A percentile compares a stretch with the other conserved stretches of the same genome.
Conservation (phyloP, 2,329 filamentous ascomycete species). For the Scedosporium minutisporum region DNA sequence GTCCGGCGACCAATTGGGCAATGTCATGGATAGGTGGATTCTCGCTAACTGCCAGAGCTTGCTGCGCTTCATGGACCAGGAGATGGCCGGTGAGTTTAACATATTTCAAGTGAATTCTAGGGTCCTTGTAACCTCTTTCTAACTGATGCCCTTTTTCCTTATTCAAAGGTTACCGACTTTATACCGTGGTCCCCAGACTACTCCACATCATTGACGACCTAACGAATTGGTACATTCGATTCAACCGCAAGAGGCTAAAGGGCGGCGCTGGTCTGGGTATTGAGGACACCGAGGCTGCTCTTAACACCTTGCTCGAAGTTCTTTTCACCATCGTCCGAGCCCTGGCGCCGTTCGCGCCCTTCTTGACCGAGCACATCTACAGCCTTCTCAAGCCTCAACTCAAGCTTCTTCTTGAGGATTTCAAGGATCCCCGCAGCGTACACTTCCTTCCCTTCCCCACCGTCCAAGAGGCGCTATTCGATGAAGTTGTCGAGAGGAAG, state of each 20-base stretch:
- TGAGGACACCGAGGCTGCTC: conserved; percentile 69
- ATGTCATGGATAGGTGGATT: conserved; percentile 92
- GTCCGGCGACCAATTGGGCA: conserved; percentile 11
- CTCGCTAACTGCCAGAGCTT: conserved; percentile 85
- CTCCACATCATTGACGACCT: conserved; percentile 73
- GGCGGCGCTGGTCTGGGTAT: conserved; percentile 56
- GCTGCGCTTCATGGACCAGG: conserved; percentile 81
- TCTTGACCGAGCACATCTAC: conserved; percentile 85
- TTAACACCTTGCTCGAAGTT: conserved; percentile 83
- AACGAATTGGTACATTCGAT: conserved; percentile 88
- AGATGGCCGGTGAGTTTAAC: conserved; percentile 63
- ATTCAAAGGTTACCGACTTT: conserved; percentile 47
- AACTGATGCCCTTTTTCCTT: too few relatives aligned
- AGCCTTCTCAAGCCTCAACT: conserved; percentile 69
- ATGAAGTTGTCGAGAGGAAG: conserved; percentile 67
- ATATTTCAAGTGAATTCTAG: not conserved
- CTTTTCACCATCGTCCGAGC: conserved; percentile 74
- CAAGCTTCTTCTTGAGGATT: conserved; percentile 49
- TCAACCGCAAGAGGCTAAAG: conserved; percentile 78
- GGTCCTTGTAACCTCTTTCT: not conserved
- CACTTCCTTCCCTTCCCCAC: conserved; percentile 81
- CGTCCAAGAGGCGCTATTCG: conserved; percentile 72
- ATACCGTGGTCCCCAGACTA: conserved; percentile 74
- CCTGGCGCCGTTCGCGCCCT: conserved; percentile 81
- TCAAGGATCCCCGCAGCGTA: conserved; percentile 65